Conservation (phyloP, 257 asterid genomes). For the Solanum chmielewskii region DNA sequence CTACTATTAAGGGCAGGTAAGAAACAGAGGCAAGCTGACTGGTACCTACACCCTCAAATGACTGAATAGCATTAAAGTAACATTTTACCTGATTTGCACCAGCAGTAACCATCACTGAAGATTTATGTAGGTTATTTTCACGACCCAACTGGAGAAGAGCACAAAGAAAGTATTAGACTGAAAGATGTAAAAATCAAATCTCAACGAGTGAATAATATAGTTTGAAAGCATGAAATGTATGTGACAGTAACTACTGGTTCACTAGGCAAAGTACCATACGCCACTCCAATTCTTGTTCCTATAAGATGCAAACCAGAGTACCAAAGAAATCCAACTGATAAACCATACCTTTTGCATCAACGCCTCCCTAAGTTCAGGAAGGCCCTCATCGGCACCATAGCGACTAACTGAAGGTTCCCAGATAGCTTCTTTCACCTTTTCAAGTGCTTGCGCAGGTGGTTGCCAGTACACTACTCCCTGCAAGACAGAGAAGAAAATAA, state of each 20-base stretch:
- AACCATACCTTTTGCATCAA: slow-evolving; percentile 50
- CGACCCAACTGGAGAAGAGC: slow-evolving; percentile 37
- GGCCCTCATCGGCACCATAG: slow-evolving; percentile 95
- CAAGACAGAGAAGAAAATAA: background rate
- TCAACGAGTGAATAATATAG: background rate
- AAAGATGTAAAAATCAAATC: background rate
- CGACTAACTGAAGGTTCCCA: slow-evolving; percentile 85
- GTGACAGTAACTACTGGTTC: background rate
- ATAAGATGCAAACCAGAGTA: background rate
- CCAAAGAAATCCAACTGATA: background rate
- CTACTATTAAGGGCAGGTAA: background rate
- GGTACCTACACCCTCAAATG: background rate
- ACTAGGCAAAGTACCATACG: background rate
- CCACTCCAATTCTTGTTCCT: background rate
- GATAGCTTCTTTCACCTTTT: slow-evolving; percentile 58
- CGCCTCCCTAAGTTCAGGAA: slow-evolving; percentile 90
- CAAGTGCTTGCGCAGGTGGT: slow-evolving; percentile 80
- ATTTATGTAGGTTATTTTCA: slow-evolving; percentile 65
- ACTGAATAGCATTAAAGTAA: background rate
- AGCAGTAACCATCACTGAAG: slow-evolving; percentile 98
- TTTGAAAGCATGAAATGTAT: background rate
- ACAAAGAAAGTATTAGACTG: background rate
- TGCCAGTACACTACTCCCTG: slow-evolving; percentile 98
- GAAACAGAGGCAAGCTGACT: background rate
- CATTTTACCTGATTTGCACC: slow-evolving; percentile 92